Percentiles rank a stretch among this genome's conserved stretches.
These are phyloP conservation scores for Salvia hispanica DNA, from an alignment of 257 asterid genomes.

Conservation along the genomic window DNA sequence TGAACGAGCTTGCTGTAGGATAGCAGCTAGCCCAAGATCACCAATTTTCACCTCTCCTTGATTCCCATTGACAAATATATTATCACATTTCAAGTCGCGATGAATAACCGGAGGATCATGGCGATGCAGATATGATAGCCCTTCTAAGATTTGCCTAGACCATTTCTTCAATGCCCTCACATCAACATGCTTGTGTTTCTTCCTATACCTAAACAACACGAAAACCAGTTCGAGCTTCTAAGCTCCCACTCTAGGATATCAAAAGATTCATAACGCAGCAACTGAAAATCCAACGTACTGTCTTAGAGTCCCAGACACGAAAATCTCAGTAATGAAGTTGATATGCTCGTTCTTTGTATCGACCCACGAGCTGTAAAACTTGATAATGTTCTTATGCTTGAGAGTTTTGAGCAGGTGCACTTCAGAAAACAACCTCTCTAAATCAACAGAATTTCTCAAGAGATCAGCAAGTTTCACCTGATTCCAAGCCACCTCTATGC, in stretches of 20 bases:
- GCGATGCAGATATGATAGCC: conserved; percentile 82
- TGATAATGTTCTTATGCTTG: conserved; percentile 95
- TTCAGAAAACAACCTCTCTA: conserved; percentile 89
- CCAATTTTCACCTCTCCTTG: conserved; percentile 61
- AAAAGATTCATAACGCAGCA: neutral
- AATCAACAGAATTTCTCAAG: conserved; percentile 70
- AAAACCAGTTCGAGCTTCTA: conserved; percentile 13
- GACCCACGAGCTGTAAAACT: conserved; percentile 93
- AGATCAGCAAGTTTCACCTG: conserved; percentile 91
- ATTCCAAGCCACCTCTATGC: conserved; percentile 99
- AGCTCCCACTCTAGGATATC: neutral
- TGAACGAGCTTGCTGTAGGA: conserved; percentile 68
- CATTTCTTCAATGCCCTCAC: conserved; percentile 91
- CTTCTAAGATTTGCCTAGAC: conserved; percentile 91
- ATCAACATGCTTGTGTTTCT: conserved; percentile 86
- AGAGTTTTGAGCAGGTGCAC: conserved; percentile 94
- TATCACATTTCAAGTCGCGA: conserved; percentile 92
- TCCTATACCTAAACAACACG: conserved; percentile 61
- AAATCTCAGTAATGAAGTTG: conserved; percentile 67
- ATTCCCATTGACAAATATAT: conserved; percentile 56
- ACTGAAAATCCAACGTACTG: conserved; percentile 57
- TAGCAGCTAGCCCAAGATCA: conserved; percentile 57
- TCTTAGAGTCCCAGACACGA: conserved; percentile 76
- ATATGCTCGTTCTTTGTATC: conserved; percentile 80
- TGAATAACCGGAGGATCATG: conserved; percentile 94